These are phyloP conservation scores for Solanum phureja DNA, from an alignment of 257 asterid species.

Conservation along the genomic window DNA sequence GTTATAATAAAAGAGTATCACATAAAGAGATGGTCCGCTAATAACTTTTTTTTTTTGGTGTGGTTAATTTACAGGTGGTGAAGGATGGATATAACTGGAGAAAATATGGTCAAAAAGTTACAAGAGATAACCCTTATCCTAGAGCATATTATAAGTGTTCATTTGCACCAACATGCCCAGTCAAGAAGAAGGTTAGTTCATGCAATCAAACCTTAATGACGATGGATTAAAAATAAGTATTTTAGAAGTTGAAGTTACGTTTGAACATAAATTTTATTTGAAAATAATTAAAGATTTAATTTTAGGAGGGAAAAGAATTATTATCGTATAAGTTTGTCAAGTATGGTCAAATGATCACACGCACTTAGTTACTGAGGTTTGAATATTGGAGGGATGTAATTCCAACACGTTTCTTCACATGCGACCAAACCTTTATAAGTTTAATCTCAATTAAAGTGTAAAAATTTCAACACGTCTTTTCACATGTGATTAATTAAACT, in stretches of 20 bases:
- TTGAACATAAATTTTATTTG: not conserved
- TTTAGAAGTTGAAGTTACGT: not conserved
- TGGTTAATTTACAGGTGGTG: conserved; percentile 24
- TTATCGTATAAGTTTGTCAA: not conserved
- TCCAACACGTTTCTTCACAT: not conserved
- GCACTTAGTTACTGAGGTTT: not conserved
- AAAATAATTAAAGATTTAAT: not conserved
- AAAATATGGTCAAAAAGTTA: conserved; percentile 84
- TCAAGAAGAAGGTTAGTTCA: conserved; percentile 63
- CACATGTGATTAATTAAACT: no score
- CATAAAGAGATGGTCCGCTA: not conserved
- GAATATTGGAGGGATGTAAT: not conserved
- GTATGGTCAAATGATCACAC: not conserved
- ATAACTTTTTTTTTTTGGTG: not conserved
- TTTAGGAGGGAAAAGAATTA: not conserved
- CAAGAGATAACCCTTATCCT: conserved; percentile 77
- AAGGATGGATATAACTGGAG: conserved; percentile 83
- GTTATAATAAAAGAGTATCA: not conserved
- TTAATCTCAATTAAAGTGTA: not conserved
- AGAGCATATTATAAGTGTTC: conserved; percentile 85
- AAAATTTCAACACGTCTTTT: no score
- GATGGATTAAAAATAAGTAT: not conserved
- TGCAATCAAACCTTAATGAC: not conserved
- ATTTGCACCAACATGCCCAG: conserved; percentile 61
- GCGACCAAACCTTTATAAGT: not conserved